phyloP scores from a whole-genome alignment of 2,329 filamentous ascomycete species.

The Ceratocystis cacaofunesta region DNA sequence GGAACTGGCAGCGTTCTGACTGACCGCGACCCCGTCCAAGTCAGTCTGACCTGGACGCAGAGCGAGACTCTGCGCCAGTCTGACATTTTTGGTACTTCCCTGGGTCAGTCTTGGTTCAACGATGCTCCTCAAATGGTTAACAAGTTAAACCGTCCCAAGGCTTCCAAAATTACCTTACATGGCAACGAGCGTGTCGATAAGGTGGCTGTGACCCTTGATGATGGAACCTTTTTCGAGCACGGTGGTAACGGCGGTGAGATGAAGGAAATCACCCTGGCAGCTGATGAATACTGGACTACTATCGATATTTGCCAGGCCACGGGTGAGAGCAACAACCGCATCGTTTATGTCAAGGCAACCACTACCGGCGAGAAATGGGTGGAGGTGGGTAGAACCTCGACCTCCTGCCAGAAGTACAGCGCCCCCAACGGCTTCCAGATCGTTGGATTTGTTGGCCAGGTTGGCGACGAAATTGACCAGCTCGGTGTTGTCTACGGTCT shows the following conservation, averaged over 20 bases:
- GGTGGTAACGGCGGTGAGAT: slow-evolving; percentile 39
- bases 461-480: slow-evolving; percentile 41
- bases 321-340: slow-evolving; percentile 32
- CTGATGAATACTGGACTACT: slow-evolving; percentile 33
- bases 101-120: slow-evolving; percentile 38
- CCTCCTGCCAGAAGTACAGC: slow-evolving; percentile 30
- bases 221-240: slow-evolving; percentile 35
- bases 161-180: slow-evolving; percentile 30
- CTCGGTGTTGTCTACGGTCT: slow-evolving; percentile 35
- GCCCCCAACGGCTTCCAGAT: slow-evolving; percentile 36
- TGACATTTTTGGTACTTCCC: slow-evolving; percentile 32
- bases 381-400: slow-evolving; percentile 28
- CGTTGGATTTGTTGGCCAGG: slow-evolving; percentile 38
- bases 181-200: slow-evolving; percentile 36
- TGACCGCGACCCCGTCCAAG: slow-evolving; percentile 49
- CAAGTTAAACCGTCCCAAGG: slow-evolving; percentile 23
- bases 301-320: slow-evolving; percentile 37
- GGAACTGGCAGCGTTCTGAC: slow-evolving; percentile 41
- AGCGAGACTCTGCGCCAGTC: slow-evolving; percentile 30
- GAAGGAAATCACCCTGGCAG: slow-evolving; percentile 29
- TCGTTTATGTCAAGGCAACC: slow-evolving; percentile 39
- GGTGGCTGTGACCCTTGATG: slow-evolving; percentile 32
- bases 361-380: slow-evolving; percentile 35
- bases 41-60: slow-evolving; percentile 34
- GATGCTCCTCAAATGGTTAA: slow-evolving; percentile 31